Conservation (phyloP, 163 green algal species). For the Scenedesmus sp. region DNA sequence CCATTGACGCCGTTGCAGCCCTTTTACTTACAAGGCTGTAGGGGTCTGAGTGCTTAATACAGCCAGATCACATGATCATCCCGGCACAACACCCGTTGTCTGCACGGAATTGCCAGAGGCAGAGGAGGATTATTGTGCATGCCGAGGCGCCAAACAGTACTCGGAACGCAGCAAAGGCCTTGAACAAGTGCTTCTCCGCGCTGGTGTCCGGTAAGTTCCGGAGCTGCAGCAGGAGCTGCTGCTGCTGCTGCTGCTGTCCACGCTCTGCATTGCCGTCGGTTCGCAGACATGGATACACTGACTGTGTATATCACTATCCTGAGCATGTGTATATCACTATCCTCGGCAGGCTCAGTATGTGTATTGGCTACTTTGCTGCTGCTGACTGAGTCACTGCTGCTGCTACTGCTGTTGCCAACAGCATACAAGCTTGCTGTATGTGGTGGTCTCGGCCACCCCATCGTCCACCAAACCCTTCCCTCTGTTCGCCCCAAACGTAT, state of each 20-base stretch:
- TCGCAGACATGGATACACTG: too few species aligned
- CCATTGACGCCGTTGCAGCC: too few species aligned
- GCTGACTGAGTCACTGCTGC: neutral
- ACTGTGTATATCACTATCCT: neutral
- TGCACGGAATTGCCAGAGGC: neutral
- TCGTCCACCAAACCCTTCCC: too few species aligned
- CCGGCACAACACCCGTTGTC: neutral
- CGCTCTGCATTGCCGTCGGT: neutral
- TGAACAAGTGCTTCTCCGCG: neutral
- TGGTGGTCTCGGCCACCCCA: too few species aligned
- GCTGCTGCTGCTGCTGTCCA: neutral
- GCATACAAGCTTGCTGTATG: too few species aligned
- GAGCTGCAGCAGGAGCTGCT: neutral
- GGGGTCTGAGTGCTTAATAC: too few species aligned
- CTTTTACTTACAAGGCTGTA: too few species aligned
- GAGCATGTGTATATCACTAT: neutral
- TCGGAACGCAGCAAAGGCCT: neutral
- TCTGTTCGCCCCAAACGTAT: too few species aligned
- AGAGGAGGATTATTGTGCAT: neutral
- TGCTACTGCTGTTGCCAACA: neutral
- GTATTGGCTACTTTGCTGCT: neutral
- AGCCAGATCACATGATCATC: conserved; percentile 6
- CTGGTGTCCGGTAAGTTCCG: neutral
- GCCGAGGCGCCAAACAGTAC: neutral
- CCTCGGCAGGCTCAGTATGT: neutral